Base-by-base conservation (phyloP, 495 filamentous ascomycete species). In the Penicillium simplicissimum region DNA sequence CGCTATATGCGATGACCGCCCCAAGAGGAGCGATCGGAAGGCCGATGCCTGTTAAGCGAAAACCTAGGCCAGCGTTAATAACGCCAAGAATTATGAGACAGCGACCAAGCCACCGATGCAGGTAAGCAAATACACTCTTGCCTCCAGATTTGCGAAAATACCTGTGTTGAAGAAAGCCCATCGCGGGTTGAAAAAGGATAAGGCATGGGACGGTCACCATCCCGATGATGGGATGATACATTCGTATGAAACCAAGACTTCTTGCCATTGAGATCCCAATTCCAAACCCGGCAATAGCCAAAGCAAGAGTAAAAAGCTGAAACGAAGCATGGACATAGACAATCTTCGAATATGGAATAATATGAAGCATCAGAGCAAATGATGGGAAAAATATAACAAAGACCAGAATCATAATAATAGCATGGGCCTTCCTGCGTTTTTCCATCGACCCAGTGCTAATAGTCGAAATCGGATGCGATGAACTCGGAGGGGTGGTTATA, bases 21-120 rank as follows among this genome's bases (percentile, higher is more conserved):
- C 76, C 74, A 42, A 37, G 47, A 9, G 71, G 68, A 17, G 63
- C 67, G 37, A 52, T 42, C 4, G 61, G 36, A 23, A 11, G 23
- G 6, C 64, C 64, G 13, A 68, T 51, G 2, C 69, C 63, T 19
- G 83, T 72, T 14, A 90, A 67, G 31, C 76, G 59, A 14, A 92
- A 76, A 0, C 90, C 90, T 4, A 91, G 71, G 0, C 90, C 89
- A 54, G 84, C 90, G 70, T 92, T 92, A 56, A 92, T 76, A 37
- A 90, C 76, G 3, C 85, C 90, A n/a, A 90, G 65, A 4, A 79
- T 65, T 28, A 93, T 79, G 31, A 90, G 61, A 11, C 72, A 52
- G 1, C 90, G 83, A 7, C 90, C 90, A 58, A 80, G 83, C 89
- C 90, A 92, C 66, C 88, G 84, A 69, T 93, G 90, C 5, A 73